These are phyloP conservation scores for Cordyceps fumosorosea DNA, from an alignment of 2,329 filamentous ascomycete genomes.

Conservation along the genomic window DNA sequence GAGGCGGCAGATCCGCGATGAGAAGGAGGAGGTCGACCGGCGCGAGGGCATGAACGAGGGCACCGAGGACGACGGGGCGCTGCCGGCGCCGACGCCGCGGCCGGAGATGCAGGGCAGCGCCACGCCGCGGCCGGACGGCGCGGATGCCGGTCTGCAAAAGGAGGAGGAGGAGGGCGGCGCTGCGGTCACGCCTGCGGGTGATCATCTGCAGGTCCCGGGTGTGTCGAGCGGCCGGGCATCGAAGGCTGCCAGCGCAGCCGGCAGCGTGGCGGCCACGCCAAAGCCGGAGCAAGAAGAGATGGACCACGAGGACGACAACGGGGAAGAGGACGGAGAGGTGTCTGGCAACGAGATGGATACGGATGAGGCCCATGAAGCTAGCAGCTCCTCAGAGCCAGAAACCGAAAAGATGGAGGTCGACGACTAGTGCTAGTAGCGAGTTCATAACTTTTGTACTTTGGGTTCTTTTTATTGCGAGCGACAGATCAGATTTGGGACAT, in stretches of 20 bases:
- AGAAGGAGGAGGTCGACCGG: slow-evolving; percentile 89
- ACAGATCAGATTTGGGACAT: neutral
- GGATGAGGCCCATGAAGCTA: neutral
- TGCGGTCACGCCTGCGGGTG: slow-evolving; percentile 24
- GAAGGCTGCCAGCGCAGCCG: slow-evolving; percentile 21
- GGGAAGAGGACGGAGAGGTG: slow-evolving; percentile 54
- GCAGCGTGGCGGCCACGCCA: slow-evolving; percentile 21
- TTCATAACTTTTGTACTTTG: slow-evolving; percentile 9
- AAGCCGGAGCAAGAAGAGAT: slow-evolving; percentile 17
- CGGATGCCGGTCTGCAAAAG: slow-evolving; percentile 18
- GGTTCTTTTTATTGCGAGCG: neutral
- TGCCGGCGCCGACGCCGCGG: slow-evolving; percentile 38
- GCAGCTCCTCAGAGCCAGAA: slow-evolving; percentile 31
- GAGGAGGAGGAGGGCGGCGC: slow-evolving; percentile 19
- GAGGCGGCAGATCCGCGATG: slow-evolving; percentile 78
- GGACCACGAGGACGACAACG: slow-evolving; percentile 30
- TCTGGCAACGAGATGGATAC: slow-evolving; percentile 26
- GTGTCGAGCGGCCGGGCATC: slow-evolving; percentile 19
- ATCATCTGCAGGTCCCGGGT: slow-evolving; percentile 14
- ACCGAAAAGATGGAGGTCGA: slow-evolving; percentile 58
- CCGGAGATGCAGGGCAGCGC: slow-evolving; percentile 44
- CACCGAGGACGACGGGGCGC: slow-evolving; percentile 50
- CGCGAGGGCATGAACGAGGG: slow-evolving; percentile 74
- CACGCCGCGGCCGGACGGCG: slow-evolving; percentile 42
- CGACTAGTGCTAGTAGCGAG: slow-evolving; percentile 24